A percentile compares a stretch with the other conserved stretches of the same genome.
phyloP scores from a whole-genome alignment of 2,329 filamentous ascomycete species.

The Orbilia brochopaga region DNA sequence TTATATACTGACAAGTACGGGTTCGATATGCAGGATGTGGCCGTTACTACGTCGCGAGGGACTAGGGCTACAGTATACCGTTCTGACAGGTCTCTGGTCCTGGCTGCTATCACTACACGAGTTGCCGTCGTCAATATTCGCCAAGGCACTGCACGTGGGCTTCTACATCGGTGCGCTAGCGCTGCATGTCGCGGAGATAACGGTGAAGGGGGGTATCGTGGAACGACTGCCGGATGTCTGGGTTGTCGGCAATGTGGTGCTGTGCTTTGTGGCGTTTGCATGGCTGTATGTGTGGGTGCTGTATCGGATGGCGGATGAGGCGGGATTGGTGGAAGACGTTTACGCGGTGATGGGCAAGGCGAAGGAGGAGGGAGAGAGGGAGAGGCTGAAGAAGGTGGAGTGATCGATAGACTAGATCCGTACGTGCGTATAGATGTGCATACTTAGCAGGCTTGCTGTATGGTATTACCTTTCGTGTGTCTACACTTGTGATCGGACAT shows the following conservation, averaged over 20 bases:
- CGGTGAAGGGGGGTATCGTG: constrained; percentile 67
- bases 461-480: not conserved
- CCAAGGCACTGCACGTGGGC: constrained; percentile 73
- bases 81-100: constrained; percentile 85
- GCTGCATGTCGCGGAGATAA: constrained; percentile 80
- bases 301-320: constrained; percentile 63
- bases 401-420: constrained; percentile 7
- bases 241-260: constrained; percentile 86
- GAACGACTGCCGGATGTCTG: constrained; percentile 85
- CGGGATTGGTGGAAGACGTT: constrained; percentile 53
- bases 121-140: constrained; percentile 63
- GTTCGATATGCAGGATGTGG: constrained; percentile 75
- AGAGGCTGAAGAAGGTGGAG: constrained; percentile 45
- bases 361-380: constrained; percentile 29
- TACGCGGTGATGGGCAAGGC: not conserved
- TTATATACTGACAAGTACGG: constrained; percentile 71
- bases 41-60: constrained; percentile 86
- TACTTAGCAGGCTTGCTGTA: not conserved
- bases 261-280: constrained; percentile 83
- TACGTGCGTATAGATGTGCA: not conserved
- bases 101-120: constrained; percentile 81
- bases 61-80: constrained; percentile 79
- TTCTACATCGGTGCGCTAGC: constrained; percentile 79
- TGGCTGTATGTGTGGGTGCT: constrained; percentile 92
- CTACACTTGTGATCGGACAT: not conserved